Base-by-base conservation (phyloP, 2,329 filamentous ascomycete genomes). In the Drechslerella coelobrocha region DNA sequence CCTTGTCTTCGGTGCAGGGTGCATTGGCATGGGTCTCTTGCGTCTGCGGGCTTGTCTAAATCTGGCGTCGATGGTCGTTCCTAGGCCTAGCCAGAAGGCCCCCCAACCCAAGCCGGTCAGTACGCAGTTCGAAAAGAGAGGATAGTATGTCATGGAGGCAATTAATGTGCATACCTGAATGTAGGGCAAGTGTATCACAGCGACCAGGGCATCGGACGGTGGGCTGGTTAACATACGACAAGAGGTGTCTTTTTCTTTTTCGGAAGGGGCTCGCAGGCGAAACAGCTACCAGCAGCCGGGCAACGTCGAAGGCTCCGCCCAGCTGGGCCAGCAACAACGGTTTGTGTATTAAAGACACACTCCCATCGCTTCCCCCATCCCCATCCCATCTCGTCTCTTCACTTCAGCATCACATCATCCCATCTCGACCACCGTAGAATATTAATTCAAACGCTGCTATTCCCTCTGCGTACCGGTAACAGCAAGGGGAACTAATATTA, bases 151-250 rank as follows among this genome's bases (percentile, higher is more conserved):
- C 29, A 31, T 31, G 29, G 29, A 31, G 29, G 29, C n/a, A n/a
- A n/a, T n/a, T n/a, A n/a, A n/a, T n/a, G n/a, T n/a, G n/a, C n/a
- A n/a, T n/a, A n/a, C n/a, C n/a, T n/a, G n/a, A n/a, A n/a, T n/a
- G n/a, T n/a, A n/a, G n/a, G n/a, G n/a, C 29, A 31, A 31, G 29
- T 71, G 65, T 71, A 71, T 57, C 59, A 71, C 52, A 26, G 26
- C 45, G 41, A 45, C 41, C 17, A 19, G 41, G 41, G 41, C 14
- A n/a, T 14, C 9, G 41, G 14, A 45, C n/a, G 41, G 14, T 19
- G 8, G 14, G 14, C 19, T n/a, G 17, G 17, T 39, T 39, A 39
- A 39, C 12, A 29, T 17, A 14, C 29, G 47, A 37, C 24, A 26
- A 50, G 10, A 12, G 8, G 19, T 61, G 39, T 51, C 26, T 68